These are phyloP conservation scores for Citrus trifoliata DNA, from an alignment of 345 rosid genomes.

Conservation along the genomic window DNA sequence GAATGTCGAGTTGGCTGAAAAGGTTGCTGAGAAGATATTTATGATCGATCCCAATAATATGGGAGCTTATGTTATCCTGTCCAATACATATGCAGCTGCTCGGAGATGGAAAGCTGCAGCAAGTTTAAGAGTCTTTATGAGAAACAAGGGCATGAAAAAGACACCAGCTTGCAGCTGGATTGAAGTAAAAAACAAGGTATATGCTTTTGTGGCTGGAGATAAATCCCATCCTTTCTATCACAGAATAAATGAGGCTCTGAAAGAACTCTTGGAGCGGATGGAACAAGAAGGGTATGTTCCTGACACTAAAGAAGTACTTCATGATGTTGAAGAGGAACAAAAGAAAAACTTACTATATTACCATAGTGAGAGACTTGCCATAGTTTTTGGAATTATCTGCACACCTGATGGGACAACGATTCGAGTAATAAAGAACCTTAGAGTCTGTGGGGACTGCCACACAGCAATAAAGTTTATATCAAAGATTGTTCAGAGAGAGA, in stretches of 20 bases:
- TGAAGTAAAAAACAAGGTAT: constrained; percentile 61
- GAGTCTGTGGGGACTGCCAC: constrained; percentile 72
- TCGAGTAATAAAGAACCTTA: constrained; percentile 69
- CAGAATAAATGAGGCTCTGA: constrained; percentile 45
- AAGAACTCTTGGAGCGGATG: constrained; percentile 54
- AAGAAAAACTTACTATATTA: constrained; percentile 51
- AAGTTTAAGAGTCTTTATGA: constrained; percentile 46
- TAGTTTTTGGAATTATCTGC: constrained; percentile 72
- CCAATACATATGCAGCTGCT: constrained; percentile 70
- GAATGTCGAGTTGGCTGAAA: constrained; percentile 73
- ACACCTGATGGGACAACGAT: constrained; percentile 64
- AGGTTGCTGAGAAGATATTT: constrained; percentile 51
- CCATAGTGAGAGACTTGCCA: constrained; percentile 77
- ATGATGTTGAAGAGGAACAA: constrained; percentile 77
- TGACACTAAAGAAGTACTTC: constrained; percentile 60
- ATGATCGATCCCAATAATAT: constrained; percentile 57
- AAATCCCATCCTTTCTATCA: constrained; percentile 53
- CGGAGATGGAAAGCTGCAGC: constrained; percentile 64
- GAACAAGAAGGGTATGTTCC: constrained; percentile 75
- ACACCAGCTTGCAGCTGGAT: constrained; percentile 90
- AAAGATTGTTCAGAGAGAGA: constrained; percentile 58
- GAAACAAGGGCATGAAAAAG: constrained; percentile 49
- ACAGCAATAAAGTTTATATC: constrained; percentile 64
- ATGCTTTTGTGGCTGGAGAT: constrained; percentile 73
- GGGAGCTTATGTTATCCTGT: constrained; percentile 75